Conservation (phyloP, 2,329 filamentous ascomycete genomes). For the Ophiosphaerella herpotricha region DNA sequence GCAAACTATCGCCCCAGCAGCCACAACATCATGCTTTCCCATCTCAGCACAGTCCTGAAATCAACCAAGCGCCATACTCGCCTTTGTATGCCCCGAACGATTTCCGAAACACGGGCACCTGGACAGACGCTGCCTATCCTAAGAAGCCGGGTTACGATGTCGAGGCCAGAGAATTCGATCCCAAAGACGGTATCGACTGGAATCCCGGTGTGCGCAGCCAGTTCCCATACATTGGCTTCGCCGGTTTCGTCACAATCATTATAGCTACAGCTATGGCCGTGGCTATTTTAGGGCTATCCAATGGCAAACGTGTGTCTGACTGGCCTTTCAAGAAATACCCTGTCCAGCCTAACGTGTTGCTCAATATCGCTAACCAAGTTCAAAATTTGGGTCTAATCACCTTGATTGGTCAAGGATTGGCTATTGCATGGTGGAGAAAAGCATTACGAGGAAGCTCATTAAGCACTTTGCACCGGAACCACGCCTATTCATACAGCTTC, state of each 20-base stretch:
- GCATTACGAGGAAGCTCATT: conserved; percentile 26
- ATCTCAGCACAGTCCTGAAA: neutral
- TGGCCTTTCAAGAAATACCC: conserved; percentile 23
- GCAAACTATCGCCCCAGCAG: neutral
- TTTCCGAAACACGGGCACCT: conserved; percentile 1
- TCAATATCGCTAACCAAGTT: conserved; percentile 32
- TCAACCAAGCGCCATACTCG: neutral
- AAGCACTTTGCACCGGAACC: conserved; percentile 22
- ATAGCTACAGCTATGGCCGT: conserved; percentile 25
- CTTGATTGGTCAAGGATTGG: conserved; percentile 26
- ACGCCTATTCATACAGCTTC: conserved; percentile 32
- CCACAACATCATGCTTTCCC: neutral
- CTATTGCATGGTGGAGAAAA: conserved; percentile 34
- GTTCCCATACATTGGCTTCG: conserved; percentile 29
- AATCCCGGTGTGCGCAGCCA: conserved; percentile 26
- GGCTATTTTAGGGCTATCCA: conserved; percentile 14
- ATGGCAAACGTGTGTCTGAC: conserved; percentile 22
- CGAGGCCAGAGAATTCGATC: conserved; percentile 9
- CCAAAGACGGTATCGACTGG: conserved; percentile 28
- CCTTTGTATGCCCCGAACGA: conserved; percentile 2
- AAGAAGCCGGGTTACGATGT: conserved; percentile 3
- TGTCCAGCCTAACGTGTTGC: conserved; percentile 29
- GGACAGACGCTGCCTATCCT: conserved; percentile 1
- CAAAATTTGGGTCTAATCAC: conserved; percentile 29
- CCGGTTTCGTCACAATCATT: conserved; percentile 20